Evolutionary conservation across 495 filamentous ascomycete species (phyloP), one percentile per base, ranked within the genome.

Genomic region (Rhypophila decipiens): DNA sequence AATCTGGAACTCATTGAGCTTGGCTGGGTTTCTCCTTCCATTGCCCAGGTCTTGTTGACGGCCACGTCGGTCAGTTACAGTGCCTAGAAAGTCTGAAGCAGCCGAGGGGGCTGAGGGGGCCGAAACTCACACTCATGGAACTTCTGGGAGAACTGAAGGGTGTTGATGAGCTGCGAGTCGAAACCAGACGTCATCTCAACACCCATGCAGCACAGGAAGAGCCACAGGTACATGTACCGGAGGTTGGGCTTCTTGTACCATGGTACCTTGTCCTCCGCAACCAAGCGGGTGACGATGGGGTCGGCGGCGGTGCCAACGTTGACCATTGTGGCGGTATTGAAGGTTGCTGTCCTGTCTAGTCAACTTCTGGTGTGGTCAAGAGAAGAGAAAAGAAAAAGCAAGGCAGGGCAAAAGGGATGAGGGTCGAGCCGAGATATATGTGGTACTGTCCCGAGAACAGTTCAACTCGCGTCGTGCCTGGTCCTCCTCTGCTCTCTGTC

Each of bases 171-270:
- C 51, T 83, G 79, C 9, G 78, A 81, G 60, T 86, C 82, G 57
- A 86, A 87, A 0, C 84, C 83, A 20, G 80, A 83, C 1, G 82
- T 87, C 67, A 84, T 79, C 63, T 85, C 84, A 51, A 84, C 77
- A 18, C 83, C 84, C 71, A 86, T 83, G 55, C 75, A 79, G 17
- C 77, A 73, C 17, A 79, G 78, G 50, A 83, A 76, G 48, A 87
- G 67, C 39, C 83, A 47, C 4, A 80, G 53, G 55, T 86, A 86
- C 33, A 86, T 64, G 33, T 48, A 43, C 35, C 77, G 68, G 19
- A 86, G 65, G 57, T 86, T 83, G 3, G 66, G 71, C 62, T 85
- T 85, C 52, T 71, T 72, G 59, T 76, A 84, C 74, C 75, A 82
- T 47, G 57, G 51, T 5, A 69, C 64, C 42, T 63, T 76, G 55